phyloP scores from a whole-genome alignment of 495 filamentous ascomycete genomes.

The Penicillium ochrochloron region DNA sequence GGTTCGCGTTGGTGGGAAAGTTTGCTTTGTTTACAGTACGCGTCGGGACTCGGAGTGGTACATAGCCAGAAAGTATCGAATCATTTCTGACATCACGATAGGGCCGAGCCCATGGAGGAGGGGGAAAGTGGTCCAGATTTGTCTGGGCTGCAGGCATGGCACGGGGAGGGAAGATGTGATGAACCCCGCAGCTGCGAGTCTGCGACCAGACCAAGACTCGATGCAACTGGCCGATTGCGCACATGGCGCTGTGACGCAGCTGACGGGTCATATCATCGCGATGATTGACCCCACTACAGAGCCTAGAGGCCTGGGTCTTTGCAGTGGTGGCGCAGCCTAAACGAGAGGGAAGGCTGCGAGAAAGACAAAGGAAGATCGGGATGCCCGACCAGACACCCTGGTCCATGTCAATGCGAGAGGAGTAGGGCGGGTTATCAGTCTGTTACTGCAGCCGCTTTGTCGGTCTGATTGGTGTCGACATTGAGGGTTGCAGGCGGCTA shows the following conservation, averaged over 20 bases:
- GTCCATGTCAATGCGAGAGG: constrained; percentile 2
- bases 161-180: constrained; percentile 29
- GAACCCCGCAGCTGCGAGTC: constrained; percentile 34
- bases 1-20: constrained; percentile 24
- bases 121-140: constrained; percentile 20
- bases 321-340: constrained; percentile 22
- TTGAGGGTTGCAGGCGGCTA: constrained; percentile 18
- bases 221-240: constrained; percentile 29
- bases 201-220: constrained; percentile 16
- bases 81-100: constrained; percentile 30
- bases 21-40: constrained; percentile 31
- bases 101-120: constrained; percentile 5
- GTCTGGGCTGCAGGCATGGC: constrained; percentile 16
- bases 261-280: constrained; percentile 37
- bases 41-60: background rate
- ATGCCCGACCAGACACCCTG: constrained; percentile 21
- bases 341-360: background rate
- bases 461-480: constrained; percentile 22
- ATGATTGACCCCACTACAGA: constrained; percentile 27
- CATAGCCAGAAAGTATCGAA: background rate
- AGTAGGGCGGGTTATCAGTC: background rate
- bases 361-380: constrained; percentile 18
- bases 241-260: constrained; percentile 35
- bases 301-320: background rate
- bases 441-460: constrained; percentile 12